phyloP scores from a whole-genome alignment of 1,284 basidiomycete genomes.

The Mrakiaceae sp. region DNA sequence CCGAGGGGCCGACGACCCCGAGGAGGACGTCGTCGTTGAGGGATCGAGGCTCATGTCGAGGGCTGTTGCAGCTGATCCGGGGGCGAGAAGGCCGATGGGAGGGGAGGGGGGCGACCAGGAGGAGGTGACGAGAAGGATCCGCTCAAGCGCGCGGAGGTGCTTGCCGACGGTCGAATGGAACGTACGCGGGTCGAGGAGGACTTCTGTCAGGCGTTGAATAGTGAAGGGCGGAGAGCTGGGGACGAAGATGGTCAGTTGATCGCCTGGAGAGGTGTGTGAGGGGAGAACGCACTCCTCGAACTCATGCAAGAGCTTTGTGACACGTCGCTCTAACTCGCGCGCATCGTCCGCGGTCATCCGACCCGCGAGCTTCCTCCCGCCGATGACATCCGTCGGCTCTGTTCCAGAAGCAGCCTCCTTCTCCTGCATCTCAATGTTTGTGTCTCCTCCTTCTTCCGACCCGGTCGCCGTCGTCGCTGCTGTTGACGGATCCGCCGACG shows the following conservation, averaged over 20 bases:
- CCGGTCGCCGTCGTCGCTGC: no score
- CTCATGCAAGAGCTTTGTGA: conserved; percentile 59
- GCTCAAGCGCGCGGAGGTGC: conserved; percentile 81
- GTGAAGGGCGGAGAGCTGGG: conserved; percentile 70
- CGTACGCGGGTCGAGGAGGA: conserved; percentile 57
- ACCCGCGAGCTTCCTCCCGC: conserved; percentile 43
- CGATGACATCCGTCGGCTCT: conserved; percentile 34
- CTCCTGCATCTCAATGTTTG: conserved; percentile 1
- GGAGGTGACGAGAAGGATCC: conserved; percentile 74
- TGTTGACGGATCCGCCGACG: no score
- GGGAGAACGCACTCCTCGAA: conserved; percentile 52
- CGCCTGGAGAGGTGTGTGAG: no score
- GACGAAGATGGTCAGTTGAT: not conserved
- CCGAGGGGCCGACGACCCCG: conserved; percentile 35
- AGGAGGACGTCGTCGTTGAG: conserved; percentile 20
- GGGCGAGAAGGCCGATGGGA: conserved; percentile 20
- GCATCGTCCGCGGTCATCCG: conserved; percentile 49
- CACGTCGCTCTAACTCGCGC: conserved; percentile 46
- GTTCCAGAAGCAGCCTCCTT: conserved; percentile 27
- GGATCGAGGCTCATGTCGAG: not conserved
- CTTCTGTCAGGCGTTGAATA: conserved; percentile 79
- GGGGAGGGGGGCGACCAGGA: conserved; percentile 28
- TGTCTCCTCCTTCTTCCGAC: not conserved
- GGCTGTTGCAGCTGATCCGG: conserved; percentile 4
- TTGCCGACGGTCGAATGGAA: conserved; percentile 74